These are phyloP conservation scores for Nelumbo lutea DNA, from an alignment of 164 flowering plant species.

Conservation along the genomic window DNA sequence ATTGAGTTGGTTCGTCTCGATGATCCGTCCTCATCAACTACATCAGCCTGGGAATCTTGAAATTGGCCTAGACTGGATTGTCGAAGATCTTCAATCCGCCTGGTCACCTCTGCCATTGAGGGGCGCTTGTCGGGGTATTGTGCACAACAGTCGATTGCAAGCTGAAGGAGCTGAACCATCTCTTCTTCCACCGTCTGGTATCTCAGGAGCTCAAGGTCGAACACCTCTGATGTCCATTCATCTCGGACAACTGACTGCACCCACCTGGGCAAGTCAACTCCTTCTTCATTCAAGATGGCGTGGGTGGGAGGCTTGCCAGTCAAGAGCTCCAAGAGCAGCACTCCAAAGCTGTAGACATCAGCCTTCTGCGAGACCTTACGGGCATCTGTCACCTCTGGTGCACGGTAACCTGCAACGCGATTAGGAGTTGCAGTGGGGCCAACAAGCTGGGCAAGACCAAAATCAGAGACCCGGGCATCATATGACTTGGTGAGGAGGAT, in stretches of 20 bases:
- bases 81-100: constrained; percentile 58
- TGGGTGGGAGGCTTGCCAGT: constrained; percentile 90
- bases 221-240: constrained; percentile 82
- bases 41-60: constrained; percentile 11
- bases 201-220: constrained; percentile 75
- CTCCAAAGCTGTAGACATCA: constrained; percentile 92
- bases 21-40: constrained; percentile 20
- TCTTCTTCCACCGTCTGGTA: constrained; percentile 82
- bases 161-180: constrained; percentile 79
- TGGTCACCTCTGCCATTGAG: constrained; percentile 52
- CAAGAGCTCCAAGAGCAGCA: constrained; percentile 69
- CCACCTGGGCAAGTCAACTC: constrained; percentile 92
- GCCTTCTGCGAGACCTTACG: constrained; percentile 77
- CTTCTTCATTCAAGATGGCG: constrained; percentile 66
- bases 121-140: constrained; percentile 86
- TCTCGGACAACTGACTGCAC: constrained; percentile 81
- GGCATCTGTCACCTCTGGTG: constrained; percentile 83
- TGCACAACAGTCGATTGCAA: constrained; percentile 69
- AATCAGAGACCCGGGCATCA: constrained; percentile 78
- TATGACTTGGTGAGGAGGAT: constrained; percentile 63
- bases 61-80: constrained; percentile 25
- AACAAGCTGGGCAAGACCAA: constrained; percentile 67
- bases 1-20: constrained; percentile 19
- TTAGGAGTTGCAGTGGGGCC: constrained; percentile 55
- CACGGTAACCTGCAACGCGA: constrained; percentile 80